Evolutionary conservation across 768 basidiomycete species (phyloP).

Genomic region (Trametes meyenii): DNA sequence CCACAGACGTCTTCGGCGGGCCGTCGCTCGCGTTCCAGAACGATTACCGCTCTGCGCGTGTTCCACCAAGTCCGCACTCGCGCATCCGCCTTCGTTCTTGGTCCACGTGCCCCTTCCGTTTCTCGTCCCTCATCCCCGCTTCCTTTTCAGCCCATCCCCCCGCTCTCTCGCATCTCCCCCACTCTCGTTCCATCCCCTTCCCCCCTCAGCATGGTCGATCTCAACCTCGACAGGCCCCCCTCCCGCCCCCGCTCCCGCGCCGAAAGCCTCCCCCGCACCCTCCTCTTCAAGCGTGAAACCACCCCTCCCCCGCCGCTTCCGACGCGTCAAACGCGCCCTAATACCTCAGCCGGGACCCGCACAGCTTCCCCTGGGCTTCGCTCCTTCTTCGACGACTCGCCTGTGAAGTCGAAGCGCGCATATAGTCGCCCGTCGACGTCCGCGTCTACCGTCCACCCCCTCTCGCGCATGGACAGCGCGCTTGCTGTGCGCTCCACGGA

Average conservation of each 20-base stretch:
- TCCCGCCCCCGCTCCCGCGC: slow-evolving; percentile 18
- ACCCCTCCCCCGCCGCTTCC: slow-evolving; percentile 9
- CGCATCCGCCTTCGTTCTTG: slow-evolving; percentile 32
- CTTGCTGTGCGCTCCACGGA: not conserved
- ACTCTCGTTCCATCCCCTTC: slow-evolving; percentile 12
- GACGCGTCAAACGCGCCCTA: slow-evolving; percentile 8
- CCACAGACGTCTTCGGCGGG: slow-evolving; percentile 2
- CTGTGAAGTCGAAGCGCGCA: slow-evolving; percentile 10
- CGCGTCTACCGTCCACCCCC: slow-evolving; percentile 9
- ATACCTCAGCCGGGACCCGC: slow-evolving; percentile 9
- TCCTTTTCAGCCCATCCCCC: slow-evolving; percentile 18
- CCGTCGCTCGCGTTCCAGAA: slow-evolving; percentile 25
- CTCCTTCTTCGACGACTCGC: slow-evolving; percentile 26
- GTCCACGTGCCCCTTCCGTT: slow-evolving; percentile 23
- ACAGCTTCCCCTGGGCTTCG: slow-evolving; percentile 8
- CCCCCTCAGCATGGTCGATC: slow-evolving; percentile 19
- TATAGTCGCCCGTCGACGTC: slow-evolving; percentile 20
- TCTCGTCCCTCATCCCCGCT: slow-evolving; percentile 14
- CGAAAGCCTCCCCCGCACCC: slow-evolving; percentile 15
- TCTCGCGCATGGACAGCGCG: slow-evolving; percentile 11
- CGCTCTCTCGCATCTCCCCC: slow-evolving; percentile 18
- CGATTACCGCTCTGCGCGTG: slow-evolving; percentile 23
- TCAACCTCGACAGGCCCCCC: slow-evolving; percentile 13
- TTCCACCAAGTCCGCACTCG: slow-evolving; percentile 31
- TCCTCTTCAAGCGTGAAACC: slow-evolving; percentile 21